phyloP scores from a whole-genome alignment of 2,329 filamentous ascomycete genomes.

The Magnaporthiopsis incrustans region DNA sequence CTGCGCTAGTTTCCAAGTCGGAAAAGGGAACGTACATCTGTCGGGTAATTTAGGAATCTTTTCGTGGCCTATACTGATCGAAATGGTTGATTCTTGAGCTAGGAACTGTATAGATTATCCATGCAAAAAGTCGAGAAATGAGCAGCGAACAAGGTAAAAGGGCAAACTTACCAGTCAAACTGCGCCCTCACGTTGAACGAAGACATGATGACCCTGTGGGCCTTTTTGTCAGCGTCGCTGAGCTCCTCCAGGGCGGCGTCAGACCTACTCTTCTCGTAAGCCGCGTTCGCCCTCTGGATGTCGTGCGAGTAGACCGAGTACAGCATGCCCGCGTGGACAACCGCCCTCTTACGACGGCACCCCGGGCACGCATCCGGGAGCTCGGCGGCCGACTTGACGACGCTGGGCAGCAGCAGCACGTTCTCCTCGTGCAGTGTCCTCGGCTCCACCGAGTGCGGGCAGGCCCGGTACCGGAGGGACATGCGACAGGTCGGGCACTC shows the following conservation, averaged over 20 bases:
- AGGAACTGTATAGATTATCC: too few species aligned
- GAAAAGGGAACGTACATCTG: too few species aligned
- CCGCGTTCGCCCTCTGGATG: not conserved
- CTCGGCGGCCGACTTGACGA: not conserved
- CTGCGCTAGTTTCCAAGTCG: too few species aligned
- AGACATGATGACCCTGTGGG: not conserved
- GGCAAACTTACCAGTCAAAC: conserved; percentile 7
- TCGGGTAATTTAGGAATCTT: too few species aligned
- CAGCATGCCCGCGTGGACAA: not conserved
- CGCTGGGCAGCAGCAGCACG: not conserved
- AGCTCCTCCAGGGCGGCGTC: not conserved
- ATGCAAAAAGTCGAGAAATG: not conserved
- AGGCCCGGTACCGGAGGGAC: not conserved
- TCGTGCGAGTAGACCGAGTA: not conserved
- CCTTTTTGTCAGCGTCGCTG: conserved; percentile 1
- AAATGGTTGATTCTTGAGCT: too few species aligned
- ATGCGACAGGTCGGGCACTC: conserved; percentile 7
- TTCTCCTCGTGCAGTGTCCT: conserved; percentile 4
- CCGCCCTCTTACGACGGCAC: not conserved
- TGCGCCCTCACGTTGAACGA: not conserved
- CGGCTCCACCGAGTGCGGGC: not conserved
- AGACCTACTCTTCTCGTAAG: not conserved
- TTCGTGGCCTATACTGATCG: too few species aligned
- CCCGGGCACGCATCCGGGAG: not conserved
- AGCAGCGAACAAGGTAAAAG: not conserved